Conservation (phyloP, 345 rosid genomes). For the thale cress (Arabidopsis thaliana) region TAIR10.1 NC_003074.8:3252501-3253000, state of each 20-base stretch:
- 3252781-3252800: background rate
- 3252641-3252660: background rate
- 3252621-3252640: background rate
- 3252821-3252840: background rate
- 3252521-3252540: background rate
- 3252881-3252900: background rate
- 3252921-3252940: background rate
- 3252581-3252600: background rate
- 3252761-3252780: background rate
- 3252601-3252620: background rate
- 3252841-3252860: background rate
- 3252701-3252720: background rate
- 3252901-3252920: constrained; percentile 17
- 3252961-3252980: background rate
- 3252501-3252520: background rate
- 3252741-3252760: background rate
- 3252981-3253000: constrained; percentile 9
- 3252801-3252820: background rate
- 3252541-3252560: background rate
- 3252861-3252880: background rate
- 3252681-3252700: background rate
- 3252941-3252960: constrained; percentile 11
- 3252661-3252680: constrained; percentile 10
- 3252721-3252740: constrained; percentile 3
- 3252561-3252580: background rate